Evolutionary conservation across 306 rosid species (phyloP), one percentile per base, ranked within the genome.

Genomic region (Cucurbita ficifolia): DNA sequence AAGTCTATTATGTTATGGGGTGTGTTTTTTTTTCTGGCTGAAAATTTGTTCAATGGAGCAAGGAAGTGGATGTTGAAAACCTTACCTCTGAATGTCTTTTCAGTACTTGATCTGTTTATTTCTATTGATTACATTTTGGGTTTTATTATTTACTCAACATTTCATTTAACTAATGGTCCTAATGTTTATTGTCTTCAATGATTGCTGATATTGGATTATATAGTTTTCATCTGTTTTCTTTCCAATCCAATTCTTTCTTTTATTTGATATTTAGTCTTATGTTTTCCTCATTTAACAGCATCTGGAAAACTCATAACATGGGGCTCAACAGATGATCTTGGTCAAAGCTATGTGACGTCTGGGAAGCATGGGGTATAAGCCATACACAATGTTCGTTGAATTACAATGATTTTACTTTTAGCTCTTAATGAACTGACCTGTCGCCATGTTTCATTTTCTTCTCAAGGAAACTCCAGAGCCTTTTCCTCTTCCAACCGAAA

Each of bases 251-350:
- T 46, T 78, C 42, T 76, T 33, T 38, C 39, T 13, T 53, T 14
- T 67, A 18, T 75, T 14, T 50, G 78, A 33, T 70, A 9, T 74
- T 43, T 22, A 43, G 18, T 74, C 38, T 5, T 72, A 16, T 78
- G 42, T 10, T 55, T 55, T 67, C 70, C 79, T 81, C 56, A 24
- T 69, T 24, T 12, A 56, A 76, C 84, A 92, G 98, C 81, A 38
- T 78, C 82, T 75, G 96, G 96, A 77, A 92, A 92, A 81, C 96
- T 90, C 76, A 92, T 90, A 63, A 92, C 98, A 62, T 92, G 96
- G 98, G 98, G 98, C 48, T 88, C 98, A 58, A 88, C 98, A 12
- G 96, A 90, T 86, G 98, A 92, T 86, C 79, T 92, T 70, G 98
- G 98, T 49, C 98, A 92, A 83, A 92, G 96, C 86, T 92, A 92